Conservation (phyloP, 1,139 yeast genomes). For the Suhomyces wounanorum region DNA sequence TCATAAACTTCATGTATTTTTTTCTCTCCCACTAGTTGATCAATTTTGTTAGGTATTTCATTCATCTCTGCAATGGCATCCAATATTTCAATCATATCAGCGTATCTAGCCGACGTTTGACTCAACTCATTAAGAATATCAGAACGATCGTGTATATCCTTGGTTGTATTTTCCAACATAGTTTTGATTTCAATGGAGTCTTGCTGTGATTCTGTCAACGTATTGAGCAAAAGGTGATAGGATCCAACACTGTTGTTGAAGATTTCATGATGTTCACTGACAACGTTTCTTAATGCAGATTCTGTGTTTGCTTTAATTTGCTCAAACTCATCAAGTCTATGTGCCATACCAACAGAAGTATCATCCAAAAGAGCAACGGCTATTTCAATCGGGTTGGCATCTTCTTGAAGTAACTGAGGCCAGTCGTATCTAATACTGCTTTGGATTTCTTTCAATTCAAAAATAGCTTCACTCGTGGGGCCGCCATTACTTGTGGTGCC, state of each 20-base stretch:
- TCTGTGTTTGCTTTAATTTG: constrained; percentile 57
- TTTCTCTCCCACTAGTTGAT: constrained; percentile 63
- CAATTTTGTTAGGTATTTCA: constrained; percentile 63
- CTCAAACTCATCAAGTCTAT: constrained; percentile 60
- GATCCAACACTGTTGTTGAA: constrained; percentile 65
- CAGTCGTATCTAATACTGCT: constrained; percentile 46
- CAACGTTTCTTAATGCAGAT: constrained; percentile 63
- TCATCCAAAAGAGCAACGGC: constrained; percentile 82
- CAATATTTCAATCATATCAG: constrained; percentile 70
- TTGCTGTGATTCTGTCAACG: constrained; percentile 58
- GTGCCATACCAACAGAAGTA: constrained; percentile 86
- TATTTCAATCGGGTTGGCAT: constrained; percentile 78
- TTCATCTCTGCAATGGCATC: constrained; percentile 68
- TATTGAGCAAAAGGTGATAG: constrained; percentile 45
- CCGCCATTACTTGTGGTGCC: neutral
- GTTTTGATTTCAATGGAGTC: constrained; percentile 44
- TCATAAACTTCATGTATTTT: constrained; percentile 71
- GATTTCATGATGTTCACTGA: constrained; percentile 79
- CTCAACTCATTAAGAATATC: constrained; percentile 65
- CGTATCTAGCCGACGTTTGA: constrained; percentile 59
- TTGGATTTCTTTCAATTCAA: constrained; percentile 40
- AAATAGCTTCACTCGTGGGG: constrained; percentile 31
- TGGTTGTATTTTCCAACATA: constrained; percentile 47
- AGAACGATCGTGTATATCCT: constrained; percentile 55
- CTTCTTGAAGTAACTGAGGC: constrained; percentile 36